Evolutionary conservation across 2,329 filamentous ascomycete genomes (phyloP).

Genomic region (Alternaria solani): DNA sequence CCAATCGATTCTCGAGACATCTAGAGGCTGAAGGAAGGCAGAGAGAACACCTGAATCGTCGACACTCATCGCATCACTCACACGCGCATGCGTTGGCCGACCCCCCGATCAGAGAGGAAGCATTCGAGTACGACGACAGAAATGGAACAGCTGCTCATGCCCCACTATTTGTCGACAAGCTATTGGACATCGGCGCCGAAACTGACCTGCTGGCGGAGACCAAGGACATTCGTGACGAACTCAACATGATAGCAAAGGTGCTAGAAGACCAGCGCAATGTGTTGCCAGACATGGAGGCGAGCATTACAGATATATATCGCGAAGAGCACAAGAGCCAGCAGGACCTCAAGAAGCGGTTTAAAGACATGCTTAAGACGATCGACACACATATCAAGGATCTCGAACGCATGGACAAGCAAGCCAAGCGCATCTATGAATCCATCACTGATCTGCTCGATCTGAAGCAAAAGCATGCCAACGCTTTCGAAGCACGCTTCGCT

Average conservation of each 20-base stretch:
- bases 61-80: conserved; percentile 34
- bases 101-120: conserved; percentile 36
- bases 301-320: conserved; percentile 52
- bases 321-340: conserved; percentile 50
- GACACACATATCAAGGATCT: conserved; percentile 67
- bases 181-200: conserved; percentile 68
- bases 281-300: conserved; percentile 57
- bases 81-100: conserved; percentile 39
- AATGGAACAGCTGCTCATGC: conserved; percentile 36
- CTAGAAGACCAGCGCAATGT: conserved; percentile 60
- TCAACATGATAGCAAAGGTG: conserved; percentile 67
- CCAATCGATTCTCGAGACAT: conserved; percentile 47
- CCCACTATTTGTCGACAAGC: conserved; percentile 61
- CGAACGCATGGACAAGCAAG: conserved; percentile 70
- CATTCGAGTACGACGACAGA: conserved; percentile 44
- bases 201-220: conserved; percentile 69
- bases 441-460: conserved; percentile 71
- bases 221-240: conserved; percentile 73
- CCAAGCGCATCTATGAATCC: conserved; percentile 65
- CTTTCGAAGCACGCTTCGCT: conserved; percentile 69
- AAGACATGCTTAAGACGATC: conserved; percentile 65
- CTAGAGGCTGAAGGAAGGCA: conserved; percentile 47
- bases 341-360: conserved; percentile 63
- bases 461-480: conserved; percentile 75
- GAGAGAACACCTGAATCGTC: conserved; percentile 42